phyloP scores from a whole-genome alignment of 2,329 filamentous ascomycete genomes.

The Phialophora tarda region DNA sequence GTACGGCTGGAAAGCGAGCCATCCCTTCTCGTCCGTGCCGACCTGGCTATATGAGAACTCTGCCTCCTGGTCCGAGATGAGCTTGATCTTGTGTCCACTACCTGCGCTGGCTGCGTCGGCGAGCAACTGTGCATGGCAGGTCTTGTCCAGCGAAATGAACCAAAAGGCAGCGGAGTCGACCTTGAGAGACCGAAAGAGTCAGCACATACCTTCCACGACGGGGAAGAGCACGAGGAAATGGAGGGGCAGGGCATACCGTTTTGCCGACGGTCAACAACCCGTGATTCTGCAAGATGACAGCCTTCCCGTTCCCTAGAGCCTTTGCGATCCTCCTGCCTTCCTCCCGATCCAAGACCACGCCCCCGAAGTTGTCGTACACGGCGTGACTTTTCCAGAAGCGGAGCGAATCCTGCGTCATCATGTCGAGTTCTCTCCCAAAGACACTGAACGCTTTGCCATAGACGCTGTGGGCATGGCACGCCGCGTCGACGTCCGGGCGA shows the following conservation, averaged over 20 bases:
- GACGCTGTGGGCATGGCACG: constrained; percentile 50
- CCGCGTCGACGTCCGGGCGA: constrained; percentile 58
- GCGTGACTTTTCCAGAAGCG: constrained; percentile 47
- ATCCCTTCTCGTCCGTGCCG: constrained; percentile 56
- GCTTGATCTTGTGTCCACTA: constrained; percentile 42
- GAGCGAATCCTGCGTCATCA: constrained; percentile 56
- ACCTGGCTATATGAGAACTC: constrained; percentile 39
- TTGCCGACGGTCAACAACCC: constrained; percentile 59
- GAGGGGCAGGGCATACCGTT: constrained; percentile 38
- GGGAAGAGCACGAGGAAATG: neutral
- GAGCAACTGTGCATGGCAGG: constrained; percentile 50
- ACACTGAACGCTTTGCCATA: constrained; percentile 56
- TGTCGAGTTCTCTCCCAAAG: constrained; percentile 54
- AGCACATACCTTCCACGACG: neutral
- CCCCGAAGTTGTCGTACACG: constrained; percentile 57
- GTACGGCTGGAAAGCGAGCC: constrained; percentile 60
- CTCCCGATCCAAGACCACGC: constrained; percentile 59
- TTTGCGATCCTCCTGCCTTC: constrained; percentile 59
- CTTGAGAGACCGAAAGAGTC: neutral
- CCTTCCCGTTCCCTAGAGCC: constrained; percentile 57
- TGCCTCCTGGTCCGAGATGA: constrained; percentile 41
- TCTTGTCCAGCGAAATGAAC: constrained; percentile 57
- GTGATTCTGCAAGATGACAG: constrained; percentile 61
- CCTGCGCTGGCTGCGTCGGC: constrained; percentile 51
- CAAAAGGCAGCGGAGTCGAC: constrained; percentile 61